phyloP scores from a whole-genome alignment of 2,329 filamentous ascomycete genomes.

The Mycogone perniciosa region DNA sequence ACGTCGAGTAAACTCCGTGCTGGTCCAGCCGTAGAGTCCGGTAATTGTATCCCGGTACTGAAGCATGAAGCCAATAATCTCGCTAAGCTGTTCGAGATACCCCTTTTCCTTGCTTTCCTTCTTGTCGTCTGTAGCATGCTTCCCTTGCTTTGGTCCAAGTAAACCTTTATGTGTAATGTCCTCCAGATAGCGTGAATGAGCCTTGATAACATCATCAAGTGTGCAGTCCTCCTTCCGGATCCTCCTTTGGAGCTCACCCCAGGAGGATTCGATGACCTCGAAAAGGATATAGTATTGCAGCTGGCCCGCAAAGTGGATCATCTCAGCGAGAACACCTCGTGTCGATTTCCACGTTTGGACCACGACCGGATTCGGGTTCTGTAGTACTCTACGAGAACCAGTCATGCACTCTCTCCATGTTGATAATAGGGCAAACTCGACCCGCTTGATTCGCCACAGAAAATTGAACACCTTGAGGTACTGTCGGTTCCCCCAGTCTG shows the following conservation, averaged over 20 bases:
- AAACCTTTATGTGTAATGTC: conserved; percentile 95
- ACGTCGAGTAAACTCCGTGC: conserved; percentile 87
- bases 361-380: conserved; percentile 62
- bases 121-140: conserved; percentile 38
- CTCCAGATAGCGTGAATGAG: conserved; percentile 84
- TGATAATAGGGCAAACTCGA: conserved; percentile 85
- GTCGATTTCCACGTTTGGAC: conserved; percentile 83
- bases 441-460: conserved; percentile 94
- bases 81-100: conserved; percentile 86
- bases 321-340: conserved; percentile 83
- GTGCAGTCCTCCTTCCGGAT: conserved; percentile 82
- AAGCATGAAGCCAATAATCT: conserved; percentile 90
- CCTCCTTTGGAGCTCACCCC: conserved; percentile 80
- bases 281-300: conserved; percentile 98
- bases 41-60: conserved; percentile 90
- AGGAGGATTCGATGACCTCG: conserved; percentile 94
- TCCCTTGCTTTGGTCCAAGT: conserved; percentile 60
- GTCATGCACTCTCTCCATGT: conserved; percentile 97
- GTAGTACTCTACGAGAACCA: conserved; percentile 82
- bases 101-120: conserved; percentile 57
- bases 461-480: conserved; percentile 99
- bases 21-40: conserved; percentile 87
- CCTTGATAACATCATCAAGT: conserved; percentile 87
- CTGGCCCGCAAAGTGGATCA: conserved; percentile 97
- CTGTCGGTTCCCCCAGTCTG: conserved; percentile 88